Base-by-base conservation (phyloP, 768 basidiomycete genomes). In the Lactarius pseudohatsudake region DNA sequence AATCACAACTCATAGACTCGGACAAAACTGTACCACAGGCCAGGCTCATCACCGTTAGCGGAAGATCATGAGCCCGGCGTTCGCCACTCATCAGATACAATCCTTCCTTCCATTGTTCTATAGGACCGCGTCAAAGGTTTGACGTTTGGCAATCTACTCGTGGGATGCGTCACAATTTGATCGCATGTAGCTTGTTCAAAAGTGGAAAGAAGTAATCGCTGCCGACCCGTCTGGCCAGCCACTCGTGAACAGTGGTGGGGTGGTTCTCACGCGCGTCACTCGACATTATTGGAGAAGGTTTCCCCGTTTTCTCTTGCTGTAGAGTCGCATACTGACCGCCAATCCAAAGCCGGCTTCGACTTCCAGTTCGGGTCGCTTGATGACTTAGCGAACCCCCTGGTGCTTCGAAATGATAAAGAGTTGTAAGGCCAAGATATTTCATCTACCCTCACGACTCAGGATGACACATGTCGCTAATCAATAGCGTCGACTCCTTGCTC, bases 41-140 rank as follows among this genome's bases (percentile, higher is more conserved):
- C 54, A 70, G 30, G 61, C 66, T 32, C 73, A 74, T 53, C 58
- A 67, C 22, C 71, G 73, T 18, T 68, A 71, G 45, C 64, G 73
- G 22, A 74, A 70, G 65, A 72, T 74, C 47, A 73, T 74, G 72
- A 72, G 66, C 28, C 72, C 73, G 2, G 73, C 73, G 11, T 74
- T 74, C 67, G 67, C 62, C 13, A 66, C 71, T 1, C 50, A 61
- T 22, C 72, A 73, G 34, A 47, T 74, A 28, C 64, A 64, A 53
- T 69, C 74, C 18, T 73, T 70, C 69, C 62, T 73, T 45, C 69
- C 74, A 7, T 50, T 72, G 22, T 74, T 74, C 64, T 68, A 69
- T 2, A 18, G 45, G 11, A 66, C 66, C 1, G 70, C 20, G 26
- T 66, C 45, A 13, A 74, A 72, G 68, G 73, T 72, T 15, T 11